These are phyloP conservation scores for Krasilnikovozyma curviuscula DNA, from an alignment of 768 basidiomycete genomes.

Conservation along the genomic window DNA sequence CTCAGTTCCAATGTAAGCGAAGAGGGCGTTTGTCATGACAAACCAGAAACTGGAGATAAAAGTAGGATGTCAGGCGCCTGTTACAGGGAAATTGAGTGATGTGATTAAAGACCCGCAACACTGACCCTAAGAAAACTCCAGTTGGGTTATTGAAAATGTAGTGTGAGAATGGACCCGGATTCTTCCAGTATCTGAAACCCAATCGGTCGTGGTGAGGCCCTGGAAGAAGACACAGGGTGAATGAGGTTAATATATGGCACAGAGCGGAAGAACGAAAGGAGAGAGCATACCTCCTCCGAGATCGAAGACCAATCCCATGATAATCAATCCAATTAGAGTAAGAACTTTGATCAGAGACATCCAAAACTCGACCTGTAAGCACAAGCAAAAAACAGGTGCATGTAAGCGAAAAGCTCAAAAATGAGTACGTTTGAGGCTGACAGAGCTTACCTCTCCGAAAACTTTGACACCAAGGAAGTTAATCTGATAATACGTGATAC, in stretches of 20 bases:
- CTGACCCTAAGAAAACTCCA: slow-evolving; percentile 58
- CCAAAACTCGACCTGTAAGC: no score
- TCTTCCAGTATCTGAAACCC: background rate
- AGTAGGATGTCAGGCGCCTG: no score
- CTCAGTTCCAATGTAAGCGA: slow-evolving; percentile 4
- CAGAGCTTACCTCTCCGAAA: slow-evolving; percentile 38
- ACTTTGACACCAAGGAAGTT: slow-evolving; percentile 46
- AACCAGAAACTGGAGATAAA: no score
- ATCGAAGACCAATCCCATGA: slow-evolving; percentile 39
- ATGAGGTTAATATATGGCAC: background rate
- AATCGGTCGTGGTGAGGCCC: background rate
- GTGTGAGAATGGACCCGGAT: slow-evolving; percentile 77
- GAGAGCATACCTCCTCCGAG: slow-evolving; percentile 34
- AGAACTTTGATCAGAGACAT: slow-evolving; percentile 6
- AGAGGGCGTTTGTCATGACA: slow-evolving; percentile 32
- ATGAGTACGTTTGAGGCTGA: background rate
- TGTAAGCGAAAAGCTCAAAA: background rate
- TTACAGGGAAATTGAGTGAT: no score
- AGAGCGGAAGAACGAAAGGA: background rate
- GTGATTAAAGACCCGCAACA: no score
- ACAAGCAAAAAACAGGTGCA: background rate
- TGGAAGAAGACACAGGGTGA: background rate
- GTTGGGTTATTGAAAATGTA: slow-evolving; percentile 38
- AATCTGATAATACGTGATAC: slow-evolving; percentile 32
- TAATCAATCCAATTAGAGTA: slow-evolving; percentile 16